Evolutionary conservation across 345 rosid species (phyloP), one percentile per base, ranked within the genome.

Genomic region (Salix udensis): DNA sequence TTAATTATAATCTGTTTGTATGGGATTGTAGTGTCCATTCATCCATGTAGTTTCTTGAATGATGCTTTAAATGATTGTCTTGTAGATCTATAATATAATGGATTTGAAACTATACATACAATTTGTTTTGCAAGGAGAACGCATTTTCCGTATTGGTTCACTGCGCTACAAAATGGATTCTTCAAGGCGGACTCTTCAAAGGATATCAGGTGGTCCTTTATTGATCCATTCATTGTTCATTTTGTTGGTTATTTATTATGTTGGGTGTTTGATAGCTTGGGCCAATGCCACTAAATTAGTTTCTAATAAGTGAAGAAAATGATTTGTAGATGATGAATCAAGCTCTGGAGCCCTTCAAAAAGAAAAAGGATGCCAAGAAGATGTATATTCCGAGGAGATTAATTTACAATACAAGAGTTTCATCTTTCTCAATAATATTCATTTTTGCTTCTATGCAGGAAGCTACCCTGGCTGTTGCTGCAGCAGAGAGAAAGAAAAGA

Each of bases 401-500:
- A n/a, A n/a, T 23, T 21, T 80, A 28, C 61, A 46, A 10, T 71
- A 6, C 72, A 60, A 61, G 53, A 37, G 73, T 44, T 30, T 39
- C 72, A 19, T 65, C 60, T 30, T 13, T 67, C 50, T 73, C 76
- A 53, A 76, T 68, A 19, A 31, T 70, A 13, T 73, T 71, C 46
- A 30, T 60, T 44, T 71, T 71, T 7, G 52, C 28, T 79, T 66
- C 74, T 31, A 67, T 74, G 46, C 84, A 96, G 99, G 97, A 96
- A 84, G 98, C 94, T 72, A 91, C 99, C 15, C 71, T 88, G 80
- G 99, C 96, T 44, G 94, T 96, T 85, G 98, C 92, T 80, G 98
- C 90, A 48, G 88, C 85, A 50, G 86, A 88, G 80, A 93, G 84
- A 85, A 87, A 89, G 82, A 91, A 85, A 84, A 85, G 87, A 81